A percentile compares a stretch with the other conserved stretches of the same genome.
Evolutionary conservation across 1,284 basidiomycete species (phyloP).

Genomic region (Bondarzewia mesenterica): DNA sequence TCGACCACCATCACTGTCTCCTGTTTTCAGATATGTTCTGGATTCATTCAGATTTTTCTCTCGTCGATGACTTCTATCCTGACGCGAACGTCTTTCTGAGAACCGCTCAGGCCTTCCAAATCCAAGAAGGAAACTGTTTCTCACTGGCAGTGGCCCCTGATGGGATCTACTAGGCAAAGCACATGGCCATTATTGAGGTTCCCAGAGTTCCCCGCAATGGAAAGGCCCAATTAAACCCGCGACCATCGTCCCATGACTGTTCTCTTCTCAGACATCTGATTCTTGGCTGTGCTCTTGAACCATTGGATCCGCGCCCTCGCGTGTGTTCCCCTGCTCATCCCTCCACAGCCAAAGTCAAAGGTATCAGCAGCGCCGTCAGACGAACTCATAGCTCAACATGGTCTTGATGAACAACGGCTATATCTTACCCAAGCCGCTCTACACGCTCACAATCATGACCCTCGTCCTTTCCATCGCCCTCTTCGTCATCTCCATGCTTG

Average conservation of each 20-base stretch:
- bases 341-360: not conserved
- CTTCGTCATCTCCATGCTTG: conserved; percentile 6
- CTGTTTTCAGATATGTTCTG: too few relatives aligned
- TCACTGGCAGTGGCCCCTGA: too few relatives aligned
- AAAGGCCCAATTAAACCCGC: not conserved
- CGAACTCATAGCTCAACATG: not conserved
- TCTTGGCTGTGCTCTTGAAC: not conserved
- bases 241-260: not conserved
- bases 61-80: too few relatives aligned
- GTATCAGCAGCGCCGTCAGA: not conserved
- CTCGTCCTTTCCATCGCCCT: conserved; percentile 3
- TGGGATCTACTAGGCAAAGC: too few relatives aligned
- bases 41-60: too few relatives aligned
- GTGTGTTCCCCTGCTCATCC: not conserved
- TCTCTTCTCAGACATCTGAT: too few relatives aligned
- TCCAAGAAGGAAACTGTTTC: too few relatives aligned
- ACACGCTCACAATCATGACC: conserved; percentile 4
- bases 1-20: too few relatives aligned
- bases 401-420: too few relatives aligned
- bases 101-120: too few relatives aligned
- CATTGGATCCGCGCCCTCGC: not conserved
- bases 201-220: not conserved
- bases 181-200: not conserved
- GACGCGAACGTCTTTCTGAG: too few relatives aligned
- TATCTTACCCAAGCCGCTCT: conserved; percentile 6